Base-by-base conservation (phyloP, 2,329 filamentous ascomycete genomes). In the Trichoderma hamatum region DNA sequence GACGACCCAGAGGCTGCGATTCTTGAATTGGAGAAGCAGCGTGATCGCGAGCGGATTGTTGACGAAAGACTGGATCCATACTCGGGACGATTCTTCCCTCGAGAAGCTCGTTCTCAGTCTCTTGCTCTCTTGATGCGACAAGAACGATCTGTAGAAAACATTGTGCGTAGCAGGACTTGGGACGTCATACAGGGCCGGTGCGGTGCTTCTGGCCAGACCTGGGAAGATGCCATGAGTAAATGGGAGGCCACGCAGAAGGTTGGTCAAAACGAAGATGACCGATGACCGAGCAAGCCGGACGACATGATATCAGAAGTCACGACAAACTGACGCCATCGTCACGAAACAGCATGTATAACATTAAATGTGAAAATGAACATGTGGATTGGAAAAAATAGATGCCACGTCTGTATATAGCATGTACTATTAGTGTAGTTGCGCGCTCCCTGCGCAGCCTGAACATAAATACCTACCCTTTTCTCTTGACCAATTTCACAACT, bases 51-150 rank as follows among this genome's bases (percentile, higher is more conserved):
- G 75, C 84, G 89, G 64, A 84, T 95, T 0, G 89, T 98, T 5
- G 88, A 98, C 78, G 96, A 98, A 81, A 84, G 96, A 68, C 79
- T 97, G 69, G 96, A 99, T 82, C 96, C 96, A 2, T 99, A 99
- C 77, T 94, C 92, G 11, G 91, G 85, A 7, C 84, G 95, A 28
- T 97, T 93, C 78, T 95, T 95, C 74, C 89, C 92, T 0, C 82
- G 84, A 63, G 94, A 98, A 80, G 85, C 92, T 16, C 85, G 94
- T 72, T 96, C 94, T 0, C 92, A 97, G 80, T 87, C 86, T 60
- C 79, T 99, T 70, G 94, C 93, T 11, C 85, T 84, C 52, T 77
- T 94, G 64, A 82, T 96, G 69, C 85, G 91, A 73, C 91, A 92
- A 76, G 93, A 96, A 81, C 86, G 88, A 75, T 87, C 87, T 49